Base-by-base conservation (phyloP, 164 flowering plant genomes). In the Dillenia suffruticosa region DNA sequence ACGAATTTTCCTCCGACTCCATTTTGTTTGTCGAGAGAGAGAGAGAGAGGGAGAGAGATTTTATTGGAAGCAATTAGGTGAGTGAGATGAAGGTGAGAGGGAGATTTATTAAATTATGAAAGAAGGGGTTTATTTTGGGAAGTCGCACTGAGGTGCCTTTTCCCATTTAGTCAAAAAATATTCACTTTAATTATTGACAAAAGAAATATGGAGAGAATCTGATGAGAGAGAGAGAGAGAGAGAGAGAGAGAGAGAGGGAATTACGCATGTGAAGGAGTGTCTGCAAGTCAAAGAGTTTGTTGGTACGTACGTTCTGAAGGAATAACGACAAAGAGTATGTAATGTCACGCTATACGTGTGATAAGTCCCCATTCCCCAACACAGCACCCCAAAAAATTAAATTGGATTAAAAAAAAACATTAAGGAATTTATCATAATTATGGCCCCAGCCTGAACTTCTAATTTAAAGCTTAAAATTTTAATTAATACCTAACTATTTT, bases 281-380 rank as follows among this genome's bases (percentile, higher is more conserved):
- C 71, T 58, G 75, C 64, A 70, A 68, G 76, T 74, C 76, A 73
- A 74, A 72, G 72, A 44, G 74, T 72, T 78, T 57, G 74, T 74
- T 67, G 72, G 58, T 54, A 67, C 45, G 61, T 64, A 61, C 66
- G 53, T 51, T 71, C 22, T 32, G n/a, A 54, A 15, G 17, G 49
- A 55, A 44, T 62, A 67, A 72, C 58, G 76, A 77, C 81, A 74
- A 71, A 9, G 13, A 13, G 46, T 44, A 63, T 52, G 58, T 58
- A 57, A 19, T 51, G 62, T 72, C 73, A 76, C 73, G 57, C 72
- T 57, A 52, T 49, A 48, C 58, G 60, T 68, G 69, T 64, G 72
- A 5, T 32, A 4, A 32, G 40, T 32, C 40, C 40, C 40, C 40
- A 32, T 4, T 32, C 40, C 40, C 40, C 40, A 32, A 26, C 32